Evolutionary conservation across 2,329 filamentous ascomycete species (phyloP), one percentile per base, ranked within the genome.

Genomic region (Cytospora chrysosperma): DNA sequence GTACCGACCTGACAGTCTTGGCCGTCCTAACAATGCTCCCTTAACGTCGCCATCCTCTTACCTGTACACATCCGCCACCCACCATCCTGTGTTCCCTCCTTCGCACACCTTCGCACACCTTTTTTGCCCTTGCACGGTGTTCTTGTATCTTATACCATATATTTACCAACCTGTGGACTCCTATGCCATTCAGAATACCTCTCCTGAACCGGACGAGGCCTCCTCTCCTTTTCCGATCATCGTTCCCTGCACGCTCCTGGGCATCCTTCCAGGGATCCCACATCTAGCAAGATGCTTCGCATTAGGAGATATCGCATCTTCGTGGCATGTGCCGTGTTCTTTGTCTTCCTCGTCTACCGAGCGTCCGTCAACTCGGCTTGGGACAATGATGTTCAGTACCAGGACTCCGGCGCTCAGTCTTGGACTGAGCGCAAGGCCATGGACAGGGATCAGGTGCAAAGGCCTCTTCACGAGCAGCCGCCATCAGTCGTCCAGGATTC

Each of bases 251-350:
- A 12, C 32, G 12, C 32, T 34, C 32, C 9, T 34, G 32, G 32
- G 12, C 15, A n/a, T 15, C 34, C 10, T 34, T 7, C 12, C 30
- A 21, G n/a, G 13, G n/a, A 13, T 5, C 24, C 53, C n/a, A 32
- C 30, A 49, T 49, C 17, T 1, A 5, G 6, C 55, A 63, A 51
- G 50, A 86, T 89, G 82, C 74, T 84, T 63, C 84, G 87, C 58
- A 79, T 83, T 67, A 76, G 88, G 69, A 80, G 86, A 72, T 88
- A 88, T 70, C 83, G 87, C 64, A 78, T 87, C 63, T 86, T 88
- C 66, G 73, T 85, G 37, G 72, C 85, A 65, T 82, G 82, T 69
- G 81, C 85, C 61, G 74, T 83, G 66, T 72, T 87, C 62, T 74
- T 85, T 56, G 74, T 86, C 56, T 77, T 88, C 65, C 77, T 85